Evolutionary conservation across 352 stramenopile genomes (phyloP).

Genomic region (Globisporangium paroecandrum): DNA sequence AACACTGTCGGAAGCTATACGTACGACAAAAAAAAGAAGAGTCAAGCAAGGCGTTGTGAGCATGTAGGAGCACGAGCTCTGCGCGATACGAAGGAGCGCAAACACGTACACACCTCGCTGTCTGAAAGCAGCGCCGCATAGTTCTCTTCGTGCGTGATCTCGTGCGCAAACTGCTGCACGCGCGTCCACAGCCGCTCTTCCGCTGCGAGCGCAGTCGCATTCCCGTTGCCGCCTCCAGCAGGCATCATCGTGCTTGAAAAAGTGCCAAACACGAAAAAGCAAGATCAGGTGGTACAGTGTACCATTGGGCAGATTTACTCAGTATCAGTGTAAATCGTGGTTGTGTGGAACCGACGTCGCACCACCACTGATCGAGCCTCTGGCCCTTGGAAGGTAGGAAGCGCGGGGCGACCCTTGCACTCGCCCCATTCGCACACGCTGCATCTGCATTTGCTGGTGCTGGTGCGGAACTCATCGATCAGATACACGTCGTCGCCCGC

Average conservation of each 20-base stretch:
- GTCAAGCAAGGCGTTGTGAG: neutral
- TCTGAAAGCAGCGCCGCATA: constrained; percentile 4
- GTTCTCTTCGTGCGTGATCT: neutral
- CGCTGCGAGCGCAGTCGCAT: neutral
- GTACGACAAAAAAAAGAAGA: neutral
- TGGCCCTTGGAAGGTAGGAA: too few species aligned
- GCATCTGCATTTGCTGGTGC: too few species aligned
- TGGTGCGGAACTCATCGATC: too few species aligned
- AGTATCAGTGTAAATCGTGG: too few species aligned
- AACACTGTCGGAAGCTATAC: constrained; percentile 11
- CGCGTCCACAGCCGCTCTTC: constrained; percentile 7
- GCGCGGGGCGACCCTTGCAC: too few species aligned
- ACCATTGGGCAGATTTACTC: neutral
- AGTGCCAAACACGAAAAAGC: neutral
- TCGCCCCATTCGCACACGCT: too few species aligned
- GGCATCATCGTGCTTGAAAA: neutral
- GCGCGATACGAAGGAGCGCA: neutral
- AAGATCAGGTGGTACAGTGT: neutral
- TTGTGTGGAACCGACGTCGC: too few species aligned
- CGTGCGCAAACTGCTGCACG: constrained; percentile 7
- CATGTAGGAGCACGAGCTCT: too few species aligned
- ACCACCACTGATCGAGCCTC: too few species aligned
- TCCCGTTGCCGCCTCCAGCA: neutral
- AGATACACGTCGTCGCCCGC: too few species aligned
- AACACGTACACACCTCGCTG: constrained; percentile 7